Base-by-base conservation (phyloP, 352 stramenopile genomes). In the Pythium biforme region DNA sequence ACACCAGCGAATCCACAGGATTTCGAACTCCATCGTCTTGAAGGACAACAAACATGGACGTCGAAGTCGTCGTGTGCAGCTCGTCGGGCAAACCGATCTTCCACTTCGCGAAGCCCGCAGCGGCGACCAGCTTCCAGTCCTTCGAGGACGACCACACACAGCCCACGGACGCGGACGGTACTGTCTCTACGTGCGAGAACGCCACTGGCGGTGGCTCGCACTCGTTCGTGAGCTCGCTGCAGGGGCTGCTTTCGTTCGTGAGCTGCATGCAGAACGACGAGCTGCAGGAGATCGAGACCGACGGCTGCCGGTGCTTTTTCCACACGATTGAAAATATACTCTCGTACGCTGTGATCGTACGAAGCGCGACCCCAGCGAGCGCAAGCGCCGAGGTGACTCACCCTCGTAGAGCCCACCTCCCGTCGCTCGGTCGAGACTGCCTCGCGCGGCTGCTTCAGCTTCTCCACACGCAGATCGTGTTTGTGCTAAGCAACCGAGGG, bases 211-310 rank as follows among this genome's bases (percentile, higher is more conserved):
- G 62, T 22, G 68, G 59, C 49, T 69, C 71, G 33, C 79, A 72
- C 45, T 79, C 77, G 15, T 88, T 90, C 34, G 66, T 77, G 19
- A 84, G 76, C 59, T 90, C 81, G 22, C 66, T 90, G 15, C 79
- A 90, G 56, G 81, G 79, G 6, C 68, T 90, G 20, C 45, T 90
- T 43, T 82, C 77, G 25, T 90, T 86, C 54, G 74, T 89, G 12
- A 37, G 50, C 11, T 86, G 76, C 63, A 81, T 73, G 53, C 79
- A 88, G 46, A 66, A 81, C 27, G 77, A 86, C 33, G 69, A 85
- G 54, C 76, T 90, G 47, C 72, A 76, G 50, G 72, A 82, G 57
- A 54, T 90, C 17, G 57, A 85, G 48, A 65, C 73, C 1, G 52
- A 57, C 9, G 69, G 54, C 40, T 83, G 69, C 45, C 69, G 69